phyloP scores from a whole-genome alignment of 2,329 filamentous ascomycete species.

The Aphanocladium album region DNA sequence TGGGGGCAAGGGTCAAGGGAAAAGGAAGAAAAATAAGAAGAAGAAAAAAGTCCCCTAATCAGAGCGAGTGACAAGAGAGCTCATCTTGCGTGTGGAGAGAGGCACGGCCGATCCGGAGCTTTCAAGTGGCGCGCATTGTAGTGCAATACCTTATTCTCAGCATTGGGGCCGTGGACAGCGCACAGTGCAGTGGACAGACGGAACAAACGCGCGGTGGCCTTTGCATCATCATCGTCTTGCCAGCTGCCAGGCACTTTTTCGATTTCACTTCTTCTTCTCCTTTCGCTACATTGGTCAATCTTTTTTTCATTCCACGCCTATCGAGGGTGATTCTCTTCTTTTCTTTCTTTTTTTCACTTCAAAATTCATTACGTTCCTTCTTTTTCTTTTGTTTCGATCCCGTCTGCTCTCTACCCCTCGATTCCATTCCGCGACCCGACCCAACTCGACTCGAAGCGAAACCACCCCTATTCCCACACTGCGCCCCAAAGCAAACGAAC shows the following conservation, averaged over 20 bases:
- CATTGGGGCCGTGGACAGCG: too few species aligned
- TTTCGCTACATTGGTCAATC: neutral
- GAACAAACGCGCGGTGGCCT: neutral
- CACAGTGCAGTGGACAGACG: too few species aligned
- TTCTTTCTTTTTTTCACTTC: neutral
- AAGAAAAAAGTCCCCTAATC: neutral
- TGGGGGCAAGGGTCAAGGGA: neutral
- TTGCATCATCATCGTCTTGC: neutral
- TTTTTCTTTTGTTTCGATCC: neutral
- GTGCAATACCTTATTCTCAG: too few species aligned
- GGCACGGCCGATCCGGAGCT: neutral
- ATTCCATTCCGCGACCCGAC: neutral
- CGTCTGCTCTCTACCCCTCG: neutral
- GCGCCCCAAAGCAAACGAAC: neutral
- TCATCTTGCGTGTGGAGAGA: neutral
- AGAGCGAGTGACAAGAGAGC: neutral
- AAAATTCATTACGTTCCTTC: neutral
- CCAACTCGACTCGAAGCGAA: neutral
- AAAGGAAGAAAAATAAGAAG: neutral
- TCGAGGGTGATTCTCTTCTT: neutral
- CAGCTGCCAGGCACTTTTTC: neutral
- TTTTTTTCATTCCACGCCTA: neutral
- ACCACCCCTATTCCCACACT: neutral
- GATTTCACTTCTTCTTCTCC: neutral
- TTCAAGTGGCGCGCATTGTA: neutral